Percentiles rank a stretch among this genome's conserved stretches.
Evolutionary conservation across 2,329 filamentous ascomycete species (phyloP).

Genomic region (Paraphaeosphaeria minitans): DNA sequence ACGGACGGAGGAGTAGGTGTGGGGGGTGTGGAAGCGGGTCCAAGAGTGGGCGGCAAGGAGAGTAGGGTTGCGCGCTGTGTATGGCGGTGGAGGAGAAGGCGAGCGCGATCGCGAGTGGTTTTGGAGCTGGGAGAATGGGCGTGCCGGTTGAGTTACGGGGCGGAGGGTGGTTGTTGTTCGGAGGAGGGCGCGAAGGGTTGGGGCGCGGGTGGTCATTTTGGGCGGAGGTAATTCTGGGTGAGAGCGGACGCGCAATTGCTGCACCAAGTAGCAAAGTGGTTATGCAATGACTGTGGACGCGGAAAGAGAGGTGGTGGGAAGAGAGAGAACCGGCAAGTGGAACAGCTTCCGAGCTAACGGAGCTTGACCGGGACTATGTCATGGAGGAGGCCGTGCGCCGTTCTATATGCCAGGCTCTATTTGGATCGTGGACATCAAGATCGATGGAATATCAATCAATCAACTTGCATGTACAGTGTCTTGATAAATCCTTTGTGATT

Average conservation of each 20-base stretch:
- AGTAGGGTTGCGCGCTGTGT: conserved; percentile 31
- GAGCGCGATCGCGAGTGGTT: conserved; percentile 30
- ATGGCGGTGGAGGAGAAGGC: conserved; percentile 32
- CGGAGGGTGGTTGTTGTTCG: conserved; percentile 31
- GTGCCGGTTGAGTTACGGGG: conserved; percentile 27
- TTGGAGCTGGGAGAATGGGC: conserved; percentile 29
- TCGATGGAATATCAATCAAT: background rate
- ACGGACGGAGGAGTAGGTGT: conserved; percentile 38
- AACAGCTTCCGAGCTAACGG: conserved; percentile 8
- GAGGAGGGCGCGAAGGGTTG: conserved; percentile 36
- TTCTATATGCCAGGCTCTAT: conserved; percentile 7
- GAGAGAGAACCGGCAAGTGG: background rate
- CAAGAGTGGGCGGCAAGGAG: conserved; percentile 34
- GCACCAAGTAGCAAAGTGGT: background rate
- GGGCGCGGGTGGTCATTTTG: conserved; percentile 32
- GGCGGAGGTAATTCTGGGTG: background rate
- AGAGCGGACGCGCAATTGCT: background rate
- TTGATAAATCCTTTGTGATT: background rate
- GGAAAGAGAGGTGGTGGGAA: background rate
- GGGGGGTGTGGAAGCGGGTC: conserved; percentile 41
- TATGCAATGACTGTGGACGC: background rate
- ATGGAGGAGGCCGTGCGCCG: conserved; percentile 13
- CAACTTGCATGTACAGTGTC: background rate
- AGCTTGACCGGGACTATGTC: conserved; percentile 10
- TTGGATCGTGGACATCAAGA: background rate